phyloP scores from a whole-genome alignment of 177 flowering plant species.

The Vitis hybrid region DNA sequence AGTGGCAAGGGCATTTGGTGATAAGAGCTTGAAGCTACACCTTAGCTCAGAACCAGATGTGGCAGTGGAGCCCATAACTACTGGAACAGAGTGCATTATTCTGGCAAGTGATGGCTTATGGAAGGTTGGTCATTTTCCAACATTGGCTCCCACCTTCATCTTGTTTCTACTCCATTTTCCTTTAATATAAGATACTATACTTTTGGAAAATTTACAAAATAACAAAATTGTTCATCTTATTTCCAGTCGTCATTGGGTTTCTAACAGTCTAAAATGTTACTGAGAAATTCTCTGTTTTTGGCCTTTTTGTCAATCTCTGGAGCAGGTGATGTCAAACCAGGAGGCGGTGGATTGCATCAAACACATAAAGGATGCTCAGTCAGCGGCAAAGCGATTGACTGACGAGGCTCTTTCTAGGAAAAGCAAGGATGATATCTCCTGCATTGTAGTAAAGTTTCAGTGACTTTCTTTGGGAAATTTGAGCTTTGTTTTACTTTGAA shows the following conservation, averaged over 20 bases:
- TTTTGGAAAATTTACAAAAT: neutral
- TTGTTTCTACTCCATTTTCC: no score
- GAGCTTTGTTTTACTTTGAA: neutral
- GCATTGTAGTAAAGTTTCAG: conserved; percentile 58
- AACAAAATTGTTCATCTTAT: neutral
- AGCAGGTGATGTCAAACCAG: conserved; percentile 61
- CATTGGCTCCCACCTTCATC: neutral
- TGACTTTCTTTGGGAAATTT: conserved; percentile 9
- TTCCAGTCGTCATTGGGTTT: neutral
- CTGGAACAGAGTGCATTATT: conserved; percentile 55
- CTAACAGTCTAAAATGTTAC: neutral
- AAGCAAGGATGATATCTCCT: conserved; percentile 67
- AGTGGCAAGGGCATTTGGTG: conserved; percentile 93
- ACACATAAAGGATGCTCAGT: conserved; percentile 38
- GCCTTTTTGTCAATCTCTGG: neutral
- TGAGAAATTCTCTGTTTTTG: neutral
- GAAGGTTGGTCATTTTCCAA: conserved; percentile 47
- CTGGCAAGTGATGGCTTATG: conserved; percentile 84
- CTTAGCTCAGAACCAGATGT: conserved; percentile 84
- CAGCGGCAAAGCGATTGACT: conserved; percentile 52
- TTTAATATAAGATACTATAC: no score
- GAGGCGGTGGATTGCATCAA: conserved; percentile 54
- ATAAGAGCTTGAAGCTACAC: conserved; percentile 75
- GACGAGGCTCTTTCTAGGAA: conserved; percentile 46
- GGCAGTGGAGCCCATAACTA: conserved; percentile 40